Conservation (phyloP, 2,329 filamentous ascomycete species). For the Paecilomyces variotii region DNA sequence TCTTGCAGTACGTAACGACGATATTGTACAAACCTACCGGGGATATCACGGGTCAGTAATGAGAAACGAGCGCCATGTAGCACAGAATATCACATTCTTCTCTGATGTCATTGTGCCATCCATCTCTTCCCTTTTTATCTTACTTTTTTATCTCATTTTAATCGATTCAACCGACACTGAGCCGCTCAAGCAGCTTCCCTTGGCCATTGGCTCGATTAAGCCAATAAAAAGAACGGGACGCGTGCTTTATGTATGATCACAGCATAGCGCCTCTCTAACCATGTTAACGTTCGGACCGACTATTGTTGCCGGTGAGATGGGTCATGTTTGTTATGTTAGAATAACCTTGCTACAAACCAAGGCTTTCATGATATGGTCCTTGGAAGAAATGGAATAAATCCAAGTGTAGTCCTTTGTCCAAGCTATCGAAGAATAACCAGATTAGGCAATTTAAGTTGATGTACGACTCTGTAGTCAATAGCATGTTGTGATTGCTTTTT, state of each 20-base stretch:
- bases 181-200: neutral
- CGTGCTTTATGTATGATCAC: neutral
- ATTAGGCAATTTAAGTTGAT: neutral
- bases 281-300: neutral
- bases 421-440: neutral
- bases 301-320: neutral
- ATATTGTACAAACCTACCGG: conserved; percentile 91
- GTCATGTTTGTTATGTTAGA: neutral
- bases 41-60: conserved; percentile 24
- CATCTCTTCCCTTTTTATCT: neutral
- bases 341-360: neutral
- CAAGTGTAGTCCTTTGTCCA: neutral
- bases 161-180: neutral
- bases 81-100: neutral
- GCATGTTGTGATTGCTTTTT: neutral
- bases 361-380: neutral
- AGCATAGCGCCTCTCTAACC: neutral
- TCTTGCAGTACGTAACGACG: conserved; percentile 78
- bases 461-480: no score
- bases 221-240: neutral
- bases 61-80: neutral
- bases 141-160: neutral
- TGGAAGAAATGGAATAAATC: neutral
- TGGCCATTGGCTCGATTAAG: neutral
- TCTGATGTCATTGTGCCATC: neutral